Conservation (phyloP, 805 yeast species). For the Yarrowia osloensis region DNA sequence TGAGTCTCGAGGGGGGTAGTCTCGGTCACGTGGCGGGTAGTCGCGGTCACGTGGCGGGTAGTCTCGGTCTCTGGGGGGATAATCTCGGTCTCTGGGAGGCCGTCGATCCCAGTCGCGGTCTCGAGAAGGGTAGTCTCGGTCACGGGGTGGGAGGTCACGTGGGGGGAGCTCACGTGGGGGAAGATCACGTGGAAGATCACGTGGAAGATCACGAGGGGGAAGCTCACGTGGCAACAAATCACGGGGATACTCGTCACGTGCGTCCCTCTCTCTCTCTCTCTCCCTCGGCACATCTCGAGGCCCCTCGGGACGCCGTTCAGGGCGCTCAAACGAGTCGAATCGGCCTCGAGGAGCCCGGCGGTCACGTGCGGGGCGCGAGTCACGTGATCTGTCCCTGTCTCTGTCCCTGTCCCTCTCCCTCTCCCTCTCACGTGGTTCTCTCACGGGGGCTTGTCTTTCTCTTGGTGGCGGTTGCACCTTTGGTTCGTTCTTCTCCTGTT, state of each 20-base stretch:
- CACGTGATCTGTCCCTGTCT: neutral
- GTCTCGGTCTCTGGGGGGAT: slow-evolving; percentile 1
- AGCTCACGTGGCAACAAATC: neutral
- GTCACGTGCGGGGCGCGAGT: neutral
- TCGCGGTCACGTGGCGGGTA: neutral
- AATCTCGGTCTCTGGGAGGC: neutral
- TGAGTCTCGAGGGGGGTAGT: neutral
- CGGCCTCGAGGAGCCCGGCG: neutral
- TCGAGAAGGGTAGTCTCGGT: neutral
- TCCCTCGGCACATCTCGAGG: neutral
- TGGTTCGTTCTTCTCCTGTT: neutral
- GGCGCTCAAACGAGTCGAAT: neutral
- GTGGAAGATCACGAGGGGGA: neutral
- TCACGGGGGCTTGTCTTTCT: neutral
- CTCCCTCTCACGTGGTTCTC: neutral
- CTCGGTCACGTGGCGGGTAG: neutral
- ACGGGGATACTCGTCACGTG: neutral
- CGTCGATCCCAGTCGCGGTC: slow-evolving; percentile 8
- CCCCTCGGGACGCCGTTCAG: neutral
- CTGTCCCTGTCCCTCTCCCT: neutral
- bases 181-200: neutral
- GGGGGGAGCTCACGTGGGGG: no score
- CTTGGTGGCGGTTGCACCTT: neutral
- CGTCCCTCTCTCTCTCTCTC: neutral
- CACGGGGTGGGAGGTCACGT: neutral